Conservation (phyloP, 2,329 filamentous ascomycete species). For the Graphiopsis chlorocephala region DNA sequence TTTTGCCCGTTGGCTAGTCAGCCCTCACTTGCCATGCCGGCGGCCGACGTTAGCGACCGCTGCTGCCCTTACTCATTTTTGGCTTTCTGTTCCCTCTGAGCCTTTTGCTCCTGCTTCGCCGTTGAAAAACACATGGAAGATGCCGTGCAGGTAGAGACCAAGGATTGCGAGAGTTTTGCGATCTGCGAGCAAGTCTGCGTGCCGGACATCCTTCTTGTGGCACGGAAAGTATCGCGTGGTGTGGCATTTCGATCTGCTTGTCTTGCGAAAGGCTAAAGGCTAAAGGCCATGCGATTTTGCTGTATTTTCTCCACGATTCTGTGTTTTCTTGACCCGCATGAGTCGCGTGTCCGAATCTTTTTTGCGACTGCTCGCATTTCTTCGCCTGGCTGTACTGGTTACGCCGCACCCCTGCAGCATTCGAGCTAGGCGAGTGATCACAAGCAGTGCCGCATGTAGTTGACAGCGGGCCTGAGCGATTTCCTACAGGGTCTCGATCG, state of each 20-base stretch:
- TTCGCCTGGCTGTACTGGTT: background rate
- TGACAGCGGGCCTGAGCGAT: background rate
- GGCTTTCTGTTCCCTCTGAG: background rate
- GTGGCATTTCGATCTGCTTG: background rate
- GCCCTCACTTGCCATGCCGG: background rate
- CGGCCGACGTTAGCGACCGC: background rate
- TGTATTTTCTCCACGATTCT: background rate
- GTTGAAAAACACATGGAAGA: constrained; percentile 1
- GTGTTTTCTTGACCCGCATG: background rate
- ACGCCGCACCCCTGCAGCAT: background rate
- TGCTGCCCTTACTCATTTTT: background rate
- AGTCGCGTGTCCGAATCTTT: background rate
- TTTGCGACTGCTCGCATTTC: constrained; percentile 1
- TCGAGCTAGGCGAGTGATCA: background rate
- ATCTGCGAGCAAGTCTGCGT: background rate
- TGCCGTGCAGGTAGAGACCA: background rate
- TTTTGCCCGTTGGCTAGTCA: constrained; percentile 7
- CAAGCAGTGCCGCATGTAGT: background rate
- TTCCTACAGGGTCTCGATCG: background rate
- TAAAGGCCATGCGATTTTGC: background rate
- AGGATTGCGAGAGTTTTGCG: background rate
- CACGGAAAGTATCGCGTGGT: constrained; percentile 3
- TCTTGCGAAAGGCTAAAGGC: background rate
- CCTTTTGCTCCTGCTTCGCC: constrained; percentile 1
- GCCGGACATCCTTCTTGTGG: constrained; percentile 5